These are phyloP conservation scores for Heterobasidion irregulare DNA, from an alignment of 1,284 basidiomycete genomes.

Conservation along the genomic window DNA sequence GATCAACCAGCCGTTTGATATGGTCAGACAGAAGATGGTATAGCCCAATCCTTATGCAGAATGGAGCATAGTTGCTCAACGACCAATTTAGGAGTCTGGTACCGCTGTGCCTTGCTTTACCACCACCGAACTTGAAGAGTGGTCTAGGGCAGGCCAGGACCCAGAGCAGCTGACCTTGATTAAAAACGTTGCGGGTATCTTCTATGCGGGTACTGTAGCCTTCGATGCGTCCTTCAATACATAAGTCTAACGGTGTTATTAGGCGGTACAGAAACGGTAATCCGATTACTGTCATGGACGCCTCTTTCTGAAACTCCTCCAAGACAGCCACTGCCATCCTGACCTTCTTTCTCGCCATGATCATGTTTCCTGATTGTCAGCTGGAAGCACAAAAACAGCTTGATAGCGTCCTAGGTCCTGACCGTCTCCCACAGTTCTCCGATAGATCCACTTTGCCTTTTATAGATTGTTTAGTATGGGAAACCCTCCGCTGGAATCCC, in stretches of 20 bases:
- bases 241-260: background rate
- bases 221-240: background rate
- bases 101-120: background rate
- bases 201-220: slow-evolving; percentile 10
- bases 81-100: background rate
- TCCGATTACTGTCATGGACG: background rate
- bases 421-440: slow-evolving; percentile 4
- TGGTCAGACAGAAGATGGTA: background rate
- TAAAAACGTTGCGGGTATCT: background rate
- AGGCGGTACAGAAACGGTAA: slow-evolving; percentile 17
- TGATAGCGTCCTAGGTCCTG: background rate
- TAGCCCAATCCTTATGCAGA: background rate
- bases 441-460: slow-evolving; percentile 2
- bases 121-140: background rate
- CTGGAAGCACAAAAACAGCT: slow-evolving; percentile 3
- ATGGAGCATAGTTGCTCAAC: background rate
- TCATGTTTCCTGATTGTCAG: slow-evolving; percentile 2
- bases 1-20: background rate
- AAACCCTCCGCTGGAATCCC: background rate
- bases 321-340: background rate
- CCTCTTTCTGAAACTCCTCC: background rate
- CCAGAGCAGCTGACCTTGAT: background rate
- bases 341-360: slow-evolving; percentile 3
- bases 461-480: background rate
- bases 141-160: background rate